Base-by-base conservation (phyloP, 306 rosid genomes). In the Rosa lucieae region DNA sequence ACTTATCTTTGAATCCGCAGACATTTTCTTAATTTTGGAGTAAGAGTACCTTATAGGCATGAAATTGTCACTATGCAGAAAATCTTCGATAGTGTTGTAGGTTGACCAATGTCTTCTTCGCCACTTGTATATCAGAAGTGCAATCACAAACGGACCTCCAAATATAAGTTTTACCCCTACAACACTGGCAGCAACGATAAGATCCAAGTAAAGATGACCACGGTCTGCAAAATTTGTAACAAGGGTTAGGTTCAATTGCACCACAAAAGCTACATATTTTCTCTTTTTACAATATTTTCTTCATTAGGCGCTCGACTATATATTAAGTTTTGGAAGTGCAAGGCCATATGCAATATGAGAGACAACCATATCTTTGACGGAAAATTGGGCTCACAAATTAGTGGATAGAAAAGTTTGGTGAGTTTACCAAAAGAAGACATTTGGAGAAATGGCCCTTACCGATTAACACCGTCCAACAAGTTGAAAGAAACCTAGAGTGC, bases 381-480 rank as follows among this genome's bases (percentile, higher is more conserved):
- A 6, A 53, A 18, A 51, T 51, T 51, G 5, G 56, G 8, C 56
- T 12, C 17, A 48, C 52, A 48, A 48, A 51, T 14, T 15, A 52
- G 58, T 1, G 21, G 58, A 52, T 17, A 17, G 52, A 48, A 48
- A 11, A 2, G 0, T 10, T 11, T 4, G 14, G 51, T 47, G 51
- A 47, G 8, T 47, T 10, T 12, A 47, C 3, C 14, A 10, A 47
- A 47, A 10, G 14, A 47, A 10, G 51, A 47, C 14, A 52, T 53
- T 55, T 10, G 4, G 39, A 23, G 58, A 44, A 17, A 48, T 35
- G 17, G 35, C 39, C 4, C 12, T 71, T 71, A 70, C 74, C 6
- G 6, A 0, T 0, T 1, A 13, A 21, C 2, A 0, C 0, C 39
- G 0, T 4, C 21, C 56, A 6, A 1, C 3, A 13, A 26, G 32